Evolutionary conservation across 2,329 filamentous ascomycete genomes (phyloP), one percentile per base, ranked within the genome.

Genomic region (Aspergillus bombycis): DNA sequence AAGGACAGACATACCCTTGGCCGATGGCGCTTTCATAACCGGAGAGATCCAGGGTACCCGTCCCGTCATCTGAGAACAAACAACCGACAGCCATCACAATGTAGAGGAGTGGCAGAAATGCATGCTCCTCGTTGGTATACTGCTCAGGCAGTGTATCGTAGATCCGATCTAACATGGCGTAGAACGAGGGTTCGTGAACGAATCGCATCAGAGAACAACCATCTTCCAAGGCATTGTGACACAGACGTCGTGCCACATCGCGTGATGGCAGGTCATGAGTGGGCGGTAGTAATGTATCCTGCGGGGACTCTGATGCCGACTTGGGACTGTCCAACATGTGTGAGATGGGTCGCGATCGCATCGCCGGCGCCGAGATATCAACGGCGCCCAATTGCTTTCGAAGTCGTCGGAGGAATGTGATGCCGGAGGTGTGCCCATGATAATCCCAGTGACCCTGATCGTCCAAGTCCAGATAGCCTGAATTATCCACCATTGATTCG

Each of bases 361-460:
- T 26, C 75, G 65, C 83, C 77, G 58, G 85, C 82, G 65, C 89
- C 78, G 74, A 90, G 87, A 21, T 88, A 84, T 65, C 86, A 74
- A 71, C 77, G 79, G 71, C 89, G 55, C 92, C 90, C 68, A 97
- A 92, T 73, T 97, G 91, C 72, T 96, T 91, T 71, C 93, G 90
- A 85, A 99, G 90, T 60, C 92, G 89, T 67, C 88, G 87, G 70
- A 97, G 85, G 76, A 97, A 99, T 66, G 94, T 92, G 50, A 94
- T 86, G 3, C 94, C 94, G 0, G 95, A 98, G 0, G 94, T 97
- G 67, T 92, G 91, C 55, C 95, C 95, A 74, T 96, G 93, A 72
- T 97, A 99, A 77, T 98, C 94, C 89, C 93, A 96, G 70, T 95
- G 89, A 48, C 94, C 94, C 71, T 89, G 88, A 70, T 98, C 94